Conservation (phyloP, 2,329 filamentous ascomycete genomes). For the Clonostachys rhizophaga region DNA sequence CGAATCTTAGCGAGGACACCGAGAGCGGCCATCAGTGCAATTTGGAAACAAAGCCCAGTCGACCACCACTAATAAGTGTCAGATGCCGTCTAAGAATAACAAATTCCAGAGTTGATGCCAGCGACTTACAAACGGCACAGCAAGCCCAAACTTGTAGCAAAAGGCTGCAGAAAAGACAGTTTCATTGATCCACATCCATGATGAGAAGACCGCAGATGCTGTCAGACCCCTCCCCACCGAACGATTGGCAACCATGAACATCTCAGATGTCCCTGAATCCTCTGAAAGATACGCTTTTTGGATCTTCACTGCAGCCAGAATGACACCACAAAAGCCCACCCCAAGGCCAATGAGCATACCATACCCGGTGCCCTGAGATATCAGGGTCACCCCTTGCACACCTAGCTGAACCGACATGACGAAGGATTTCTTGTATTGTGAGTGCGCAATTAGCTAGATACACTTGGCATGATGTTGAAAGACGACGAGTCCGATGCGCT, state of each 20-base stretch:
- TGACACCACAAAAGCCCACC: background rate
- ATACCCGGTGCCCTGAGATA: background rate
- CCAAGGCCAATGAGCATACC: background rate
- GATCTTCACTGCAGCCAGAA: background rate
- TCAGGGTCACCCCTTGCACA: background rate
- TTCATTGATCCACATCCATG: constrained; percentile 65
- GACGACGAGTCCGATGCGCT: no score
- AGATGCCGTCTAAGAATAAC: background rate
- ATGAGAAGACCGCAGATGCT: constrained; percentile 74
- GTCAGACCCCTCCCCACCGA: constrained; percentile 80
- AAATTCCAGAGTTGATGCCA: constrained; percentile 54
- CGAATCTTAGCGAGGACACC: constrained; percentile 81
- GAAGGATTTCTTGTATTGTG: no score
- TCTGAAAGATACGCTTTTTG: background rate
- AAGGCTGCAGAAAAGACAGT: constrained; percentile 52
- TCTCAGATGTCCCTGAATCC: constrained; percentile 60
- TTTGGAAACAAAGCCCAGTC: constrained; percentile 44
- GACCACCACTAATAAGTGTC: background rate
- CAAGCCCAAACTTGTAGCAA: constrained; percentile 68
- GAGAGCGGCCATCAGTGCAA: constrained; percentile 76
- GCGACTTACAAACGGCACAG: constrained; percentile 47
- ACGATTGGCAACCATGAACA: constrained; percentile 77
- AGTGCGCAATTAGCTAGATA: no score
- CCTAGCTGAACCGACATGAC: no score
- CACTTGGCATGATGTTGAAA: no score